Base-by-base conservation (phyloP, 495 filamentous ascomycete genomes). In the Talaromyces nanjingensis region DNA sequence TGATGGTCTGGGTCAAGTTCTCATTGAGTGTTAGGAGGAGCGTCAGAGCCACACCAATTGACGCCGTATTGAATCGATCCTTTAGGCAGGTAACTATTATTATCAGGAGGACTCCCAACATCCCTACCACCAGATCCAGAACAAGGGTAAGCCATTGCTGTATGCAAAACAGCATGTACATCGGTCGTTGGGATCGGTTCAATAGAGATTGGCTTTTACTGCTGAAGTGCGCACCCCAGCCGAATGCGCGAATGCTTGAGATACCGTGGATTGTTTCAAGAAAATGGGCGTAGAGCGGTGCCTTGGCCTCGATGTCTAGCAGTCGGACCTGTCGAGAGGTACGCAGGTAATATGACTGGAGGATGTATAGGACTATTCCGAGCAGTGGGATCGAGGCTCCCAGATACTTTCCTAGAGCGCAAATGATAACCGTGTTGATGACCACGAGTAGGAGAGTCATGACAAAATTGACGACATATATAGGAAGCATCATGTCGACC, bases 301-400 rank as follows among this genome's bases (percentile, higher is more conserved):
- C 78, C 68, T 86, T 84, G 14, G 82, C 77, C 71, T 88, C 86
- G 7, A 88, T 75, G 33, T 89, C 86, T 22, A 89, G 72, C 52
- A 86, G 76, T 37, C 86, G 84, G 5, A 89, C 70, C 66, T 88
- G 86, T 3, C 86, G 81, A 61, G 77, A 93, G 6, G 94, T 77
- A 14, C 81, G 77, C 0, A 87, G 75, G 62, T 88, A 88, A 69
- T 79, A 76, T 8, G 70, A 74, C 63, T 87, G 84, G 3, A 86
- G 62, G 1, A 79, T 5, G 45, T 71, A 84, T n/a, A 84, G 25
- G 3, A 76, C 58, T 5, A 71, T 14, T n/a, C 73, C 9, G 0
- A 56, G 74, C 45, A 67, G 25, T 20, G 71, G 72, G 63, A 52
- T 65, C 8, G 65, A 58, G 7, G 62, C 64, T 62, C 58, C 77